Base-by-base conservation (phyloP, 179 eudicot genomes). In the Carnegiea gigantea region DNA sequence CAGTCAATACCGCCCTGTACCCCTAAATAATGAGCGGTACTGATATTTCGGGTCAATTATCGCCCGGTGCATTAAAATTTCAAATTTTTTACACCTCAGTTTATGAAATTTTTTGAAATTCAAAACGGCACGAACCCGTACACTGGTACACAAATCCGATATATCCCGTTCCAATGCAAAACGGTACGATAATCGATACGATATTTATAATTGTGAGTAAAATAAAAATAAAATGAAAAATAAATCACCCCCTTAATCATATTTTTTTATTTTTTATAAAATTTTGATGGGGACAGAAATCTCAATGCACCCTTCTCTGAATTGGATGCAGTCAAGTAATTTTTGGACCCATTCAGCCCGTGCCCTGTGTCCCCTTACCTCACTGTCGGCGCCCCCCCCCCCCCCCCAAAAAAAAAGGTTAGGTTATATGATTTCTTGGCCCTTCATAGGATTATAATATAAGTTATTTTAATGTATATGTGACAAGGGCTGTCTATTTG, bases 341-440 rank as follows among this genome's bases (percentile, higher is more conserved):
- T 40, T 70, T 70, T 70, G 73, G 73, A 70, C 46, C 73, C 73
- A 70, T 36, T 36, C 73, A 70, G 46, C 43, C 73, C 20, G 17
- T 26, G 73, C 40, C 11, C 8, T 70, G 15, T 70, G 73, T 70
- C 73, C n/a, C 46, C 20, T 53, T 20, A 17, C 11, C 78, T 51
- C 78, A 81, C 53, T 81, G 84, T 81, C 80, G 84, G 79, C 80
- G 79, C 1, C 23, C 75, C n/a, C n/a, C n/a, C n/a, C n/a, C n/a
- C n/a, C n/a, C n/a, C n/a, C 26, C 36, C 0, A 12, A 67, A 62
- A 26, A 49, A 14, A 30, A 26, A 67, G 23, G 1, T 70, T 24
- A 49, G 70, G 23, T 75, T 59, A 76, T 84, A 84, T 78, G 60
- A 80, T 71, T 36, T 46, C 5, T 76, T 60, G 77, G 78, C 14